Base-by-base conservation (phyloP, 768 basidiomycete species). In the Kwoniella bestiolae region DNA sequence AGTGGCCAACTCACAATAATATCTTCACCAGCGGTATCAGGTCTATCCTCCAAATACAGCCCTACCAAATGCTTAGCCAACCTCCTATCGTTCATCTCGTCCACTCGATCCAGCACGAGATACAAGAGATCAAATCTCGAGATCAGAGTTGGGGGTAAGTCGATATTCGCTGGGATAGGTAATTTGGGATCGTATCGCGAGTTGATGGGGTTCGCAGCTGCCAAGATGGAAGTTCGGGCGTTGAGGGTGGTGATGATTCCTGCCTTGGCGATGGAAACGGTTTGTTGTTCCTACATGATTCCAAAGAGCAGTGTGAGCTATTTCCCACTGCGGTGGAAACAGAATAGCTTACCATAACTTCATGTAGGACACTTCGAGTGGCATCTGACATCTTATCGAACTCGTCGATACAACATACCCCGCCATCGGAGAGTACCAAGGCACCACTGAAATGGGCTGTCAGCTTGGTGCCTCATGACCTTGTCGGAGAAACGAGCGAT, bases 201-300 rank as follows among this genome's bases (percentile, higher is more conserved):
- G 91, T 91, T 92, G 28, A 98, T 91, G 0, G 96, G 96, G 78
- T 99, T 98, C 25, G 96, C 96, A 5, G 94, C 96, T 1, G 96
- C 96, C 14, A 99, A 87, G 76, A 99, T 92, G 7, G 96, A 98
- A 1, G 95, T 95, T 56, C 96, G 89, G 26, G 96, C 96, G 75
- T 98, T 98, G 51, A 99, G 85, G 1, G 96, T 98, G 7, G 96
- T 99, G 8, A 95, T 94, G 78, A 99, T 99, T 25, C 96, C 96
- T 4, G 96, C 96, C 82, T 98, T 99, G 46, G 96, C 96, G 68
- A 99, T 99, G 2, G 95, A 98, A 62, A 99, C 97, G 0, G 96
- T 99, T 83, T 99, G 96, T 81, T 98, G 96, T 82, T 98, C 95
- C 94, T 96, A 38, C 5, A 45, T 47, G 11, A 51, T 18, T 5